A percentile compares a stretch with the other conserved stretches of the same genome.
Conservation (phyloP, 2,329 filamentous ascomycete genomes). For the Juglanconis juglandina region DNA sequence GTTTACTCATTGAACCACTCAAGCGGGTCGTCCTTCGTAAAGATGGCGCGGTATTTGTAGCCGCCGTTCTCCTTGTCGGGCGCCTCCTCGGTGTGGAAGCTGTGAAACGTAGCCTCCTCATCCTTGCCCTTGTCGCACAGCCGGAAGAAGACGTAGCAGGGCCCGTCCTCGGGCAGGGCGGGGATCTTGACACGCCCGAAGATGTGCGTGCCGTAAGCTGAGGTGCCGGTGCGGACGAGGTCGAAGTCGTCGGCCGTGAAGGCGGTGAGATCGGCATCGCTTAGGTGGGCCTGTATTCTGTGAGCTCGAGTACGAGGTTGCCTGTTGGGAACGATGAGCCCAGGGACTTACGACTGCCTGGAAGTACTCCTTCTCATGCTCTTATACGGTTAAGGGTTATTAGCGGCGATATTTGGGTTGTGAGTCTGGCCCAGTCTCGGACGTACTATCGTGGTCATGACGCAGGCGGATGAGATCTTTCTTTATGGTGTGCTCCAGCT, state of each 20-base stretch:
- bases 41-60: slow-evolving; percentile 44
- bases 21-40: slow-evolving; percentile 41
- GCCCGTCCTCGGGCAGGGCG: slow-evolving; percentile 33
- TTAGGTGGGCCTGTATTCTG: slow-evolving; percentile 27
- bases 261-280: slow-evolving; percentile 35
- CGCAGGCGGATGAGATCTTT: slow-evolving; percentile 47
- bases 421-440: background rate
- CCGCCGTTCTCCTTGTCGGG: slow-evolving; percentile 37
- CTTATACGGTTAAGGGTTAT: slow-evolving; percentile 24
- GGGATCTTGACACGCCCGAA: slow-evolving; percentile 49
- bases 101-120: slow-evolving; percentile 38
- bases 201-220: slow-evolving; percentile 46
- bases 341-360: slow-evolving; percentile 37
- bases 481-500: slow-evolving; percentile 50
- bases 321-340: background rate
- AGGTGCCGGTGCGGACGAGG: slow-evolving; percentile 41
- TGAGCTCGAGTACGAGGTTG: background rate
- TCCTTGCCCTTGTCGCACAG: slow-evolving; percentile 42
- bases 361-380: slow-evolving; percentile 56
- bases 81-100: slow-evolving; percentile 45
- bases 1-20: slow-evolving; percentile 53
- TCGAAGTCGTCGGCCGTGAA: slow-evolving; percentile 39
- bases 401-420: background rate
- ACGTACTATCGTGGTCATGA: slow-evolving; percentile 42
- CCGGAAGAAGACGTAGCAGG: slow-evolving; percentile 46